These are phyloP conservation scores for Atkinsonella texensis DNA, from an alignment of 2,329 filamentous ascomycete genomes.

Conservation along the genomic window DNA sequence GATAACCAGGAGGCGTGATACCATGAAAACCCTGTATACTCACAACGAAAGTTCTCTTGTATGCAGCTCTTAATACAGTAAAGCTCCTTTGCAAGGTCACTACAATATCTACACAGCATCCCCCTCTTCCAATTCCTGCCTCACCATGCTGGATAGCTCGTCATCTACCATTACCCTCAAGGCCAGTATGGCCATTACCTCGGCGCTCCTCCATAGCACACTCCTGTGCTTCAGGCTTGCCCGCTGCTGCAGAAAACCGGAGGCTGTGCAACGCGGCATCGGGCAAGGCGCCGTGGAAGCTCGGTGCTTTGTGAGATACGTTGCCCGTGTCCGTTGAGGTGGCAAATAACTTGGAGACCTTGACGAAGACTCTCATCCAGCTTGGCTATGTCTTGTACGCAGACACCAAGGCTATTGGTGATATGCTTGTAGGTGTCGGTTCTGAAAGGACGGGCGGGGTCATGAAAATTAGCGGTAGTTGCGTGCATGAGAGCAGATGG, in stretches of 20 bases:
- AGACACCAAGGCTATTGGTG: conserved; percentile 31
- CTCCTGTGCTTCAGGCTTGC: conserved; percentile 24
- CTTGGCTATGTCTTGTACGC: conserved; percentile 29
- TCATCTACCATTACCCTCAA: conserved; percentile 19
- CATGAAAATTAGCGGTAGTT: no score
- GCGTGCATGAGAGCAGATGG: no score
- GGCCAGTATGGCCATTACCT: conserved; percentile 29
- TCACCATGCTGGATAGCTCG: background rate
- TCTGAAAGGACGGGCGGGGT: conserved; percentile 8
- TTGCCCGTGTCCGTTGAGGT: conserved; percentile 40
- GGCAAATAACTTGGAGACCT: conserved; percentile 23
- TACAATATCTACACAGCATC: background rate
- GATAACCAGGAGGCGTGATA: no score
- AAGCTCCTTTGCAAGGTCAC: no score
- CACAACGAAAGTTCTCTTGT: no score
- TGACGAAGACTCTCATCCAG: conserved; percentile 24
- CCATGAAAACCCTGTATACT: no score
- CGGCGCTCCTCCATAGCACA: conserved; percentile 31
- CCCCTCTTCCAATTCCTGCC: conserved; percentile 1
- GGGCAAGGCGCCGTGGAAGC: conserved; percentile 34
- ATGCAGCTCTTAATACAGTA: background rate
- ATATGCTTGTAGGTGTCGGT: conserved; percentile 31
- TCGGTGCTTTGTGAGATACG: conserved; percentile 33
- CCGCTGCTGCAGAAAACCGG: conserved; percentile 32
- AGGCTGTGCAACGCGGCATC: conserved; percentile 27